These are phyloP conservation scores for Ogataea paraovalis DNA, from an alignment of 805 yeast species.

Conservation along the genomic window DNA sequence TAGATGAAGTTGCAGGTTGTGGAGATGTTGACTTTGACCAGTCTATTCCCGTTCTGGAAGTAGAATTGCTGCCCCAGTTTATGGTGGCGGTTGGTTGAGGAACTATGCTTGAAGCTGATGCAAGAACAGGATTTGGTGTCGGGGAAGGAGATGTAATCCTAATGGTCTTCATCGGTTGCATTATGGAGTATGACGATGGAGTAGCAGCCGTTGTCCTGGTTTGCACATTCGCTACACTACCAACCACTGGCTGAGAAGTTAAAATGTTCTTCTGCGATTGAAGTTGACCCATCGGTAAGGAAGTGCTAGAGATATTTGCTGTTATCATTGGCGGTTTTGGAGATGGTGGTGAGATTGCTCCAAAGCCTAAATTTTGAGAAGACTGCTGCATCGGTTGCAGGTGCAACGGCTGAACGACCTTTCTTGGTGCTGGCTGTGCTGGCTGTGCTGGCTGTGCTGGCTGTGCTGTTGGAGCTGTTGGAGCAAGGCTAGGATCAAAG, in stretches of 20 bases:
- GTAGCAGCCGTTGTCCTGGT: background rate
- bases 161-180: conserved; percentile 24
- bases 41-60: background rate
- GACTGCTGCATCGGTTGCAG: background rate
- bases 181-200: conserved; percentile 8
- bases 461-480: background rate
- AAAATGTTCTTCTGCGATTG: background rate
- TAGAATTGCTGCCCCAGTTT: background rate
- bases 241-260: background rate
- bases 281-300: background rate
- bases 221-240: background rate
- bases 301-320: background rate
- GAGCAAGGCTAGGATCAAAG: background rate
- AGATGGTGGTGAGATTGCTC: background rate
- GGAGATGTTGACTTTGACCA: background rate
- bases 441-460: background rate
- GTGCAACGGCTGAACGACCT: background rate
- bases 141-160: conserved; percentile 9
- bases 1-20: background rate
- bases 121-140: conserved; percentile 3
- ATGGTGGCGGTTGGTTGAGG: background rate
- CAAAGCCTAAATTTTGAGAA: background rate
- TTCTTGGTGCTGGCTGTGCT: background rate
- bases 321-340: conserved; percentile 1
- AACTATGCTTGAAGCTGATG: background rate